Evolutionary conservation across 2,329 filamentous ascomycete species (phyloP), one percentile per base, ranked within the genome.

Genomic region (Aspergillus calidoustus): DNA sequence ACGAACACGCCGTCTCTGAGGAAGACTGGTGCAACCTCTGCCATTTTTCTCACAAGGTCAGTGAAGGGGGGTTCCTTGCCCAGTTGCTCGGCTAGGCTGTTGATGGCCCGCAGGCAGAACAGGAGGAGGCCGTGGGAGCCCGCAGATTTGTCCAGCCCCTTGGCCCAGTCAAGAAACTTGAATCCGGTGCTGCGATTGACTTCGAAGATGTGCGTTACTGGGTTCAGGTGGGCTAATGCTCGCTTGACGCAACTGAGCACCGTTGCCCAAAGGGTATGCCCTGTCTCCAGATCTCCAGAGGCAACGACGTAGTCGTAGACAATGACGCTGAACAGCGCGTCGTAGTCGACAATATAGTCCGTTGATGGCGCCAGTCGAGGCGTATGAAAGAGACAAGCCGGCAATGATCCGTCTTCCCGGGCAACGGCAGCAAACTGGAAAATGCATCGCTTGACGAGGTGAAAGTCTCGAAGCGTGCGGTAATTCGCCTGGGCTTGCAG

Each of bases 341-440:
- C 54, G 41, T 56, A 56, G 54, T 56, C 54, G 41, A 56, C 41
- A 13, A 56, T 56, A 22, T 56, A 56, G 43, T 56, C 54, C 19
- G 54, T 56, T 23, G 54, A 56, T 1, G 54, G 41, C 38, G 54
- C 46, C n/a, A 56, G 54, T 3, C 8, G 23, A 15, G 54, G 54
- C 41, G 28, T 41, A 6, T 47, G 41, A 41, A 56, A 56, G 54
- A 56, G 25, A 47, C 54, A 56, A 15, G 41, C 54, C 7, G 54
- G 54, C 41, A 56, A 22, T 7, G 54, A 56, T 15, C 54, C 54
- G 19, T 56, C 54, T 11, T 47, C 23, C 11, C 54, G 54, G 9
- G 11, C 43, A 11, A 47, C 54, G 19, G 54, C 54, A 25, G 54
- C 38, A 31, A 56, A 56, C 22, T 47, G 31, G 23, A 47, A 56